Base-by-base conservation (phyloP, 306 rosid species). In the Urtica urens region DNA sequence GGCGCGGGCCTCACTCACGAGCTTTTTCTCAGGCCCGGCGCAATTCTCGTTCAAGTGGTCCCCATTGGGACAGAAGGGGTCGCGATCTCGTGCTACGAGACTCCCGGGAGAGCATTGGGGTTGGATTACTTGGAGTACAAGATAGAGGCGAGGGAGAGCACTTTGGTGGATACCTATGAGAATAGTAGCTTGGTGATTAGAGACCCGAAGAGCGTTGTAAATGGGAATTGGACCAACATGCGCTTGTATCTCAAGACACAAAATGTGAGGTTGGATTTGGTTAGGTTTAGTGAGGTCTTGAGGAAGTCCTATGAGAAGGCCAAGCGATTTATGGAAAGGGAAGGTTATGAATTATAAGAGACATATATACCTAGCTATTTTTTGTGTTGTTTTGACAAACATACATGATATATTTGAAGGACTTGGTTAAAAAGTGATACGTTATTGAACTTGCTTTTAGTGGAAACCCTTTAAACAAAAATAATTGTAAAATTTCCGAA, bases 1-100 rank as follows among this genome's bases (percentile, higher is more conserved):
- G 48, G 67, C 11, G 67, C 67, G 0, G 67, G 60, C 5, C 37
- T 62, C 43, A 52, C 67, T 24, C 67, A 62, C 37, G 11, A 28
- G 30, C 24, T 53, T 28, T 35, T 62, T 0, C 29, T 53, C 31
- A 53, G 44, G 53, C 54, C 60, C 8, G 53, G 47, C n/a, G 41
- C 48, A 0, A 54, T 53, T 19, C 6, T 62, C 2, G n/a, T 62
- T 10, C 60, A 62, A 43, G 43, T 62, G 1, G 40, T 44, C 7
- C 67, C 67, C 6, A 24, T 53, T 0, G 60, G 38, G 1, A 44
- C 31, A 10, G 48, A 10, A 3, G 44, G 67, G 59, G 38, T 42
- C 20, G 21, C 60, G 1, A 43, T 10, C 27, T 29, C 34, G 1
- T 62, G 35, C 10, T 53, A 15, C 10, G 67, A 43, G 33, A 43